Conservation (phyloP, 2,329 filamentous ascomycete genomes). For the Xylariaceae sp. region DNA sequence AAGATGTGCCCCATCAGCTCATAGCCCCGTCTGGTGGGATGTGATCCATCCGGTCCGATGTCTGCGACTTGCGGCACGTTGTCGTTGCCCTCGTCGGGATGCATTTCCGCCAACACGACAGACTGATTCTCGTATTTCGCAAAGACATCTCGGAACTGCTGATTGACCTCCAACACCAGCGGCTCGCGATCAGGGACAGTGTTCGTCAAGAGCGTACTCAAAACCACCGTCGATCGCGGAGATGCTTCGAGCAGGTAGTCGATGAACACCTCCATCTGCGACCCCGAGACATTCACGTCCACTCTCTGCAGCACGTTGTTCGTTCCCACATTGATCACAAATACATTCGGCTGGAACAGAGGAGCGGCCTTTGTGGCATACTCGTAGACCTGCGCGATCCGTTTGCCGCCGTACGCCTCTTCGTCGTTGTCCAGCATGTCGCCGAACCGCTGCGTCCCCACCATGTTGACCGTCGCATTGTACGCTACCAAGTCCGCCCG, state of each 20-base stretch:
- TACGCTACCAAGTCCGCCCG: slow-evolving; percentile 25
- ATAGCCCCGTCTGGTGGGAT: slow-evolving; percentile 28
- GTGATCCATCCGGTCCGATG: slow-evolving; percentile 29
- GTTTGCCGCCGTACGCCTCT: slow-evolving; percentile 33
- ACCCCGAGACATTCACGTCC: slow-evolving; percentile 25
- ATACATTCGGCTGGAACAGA: slow-evolving; percentile 29
- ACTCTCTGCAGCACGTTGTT: slow-evolving; percentile 32
- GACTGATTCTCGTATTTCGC: slow-evolving; percentile 23
- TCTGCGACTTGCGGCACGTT: slow-evolving; percentile 22
- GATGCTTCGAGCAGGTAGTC: slow-evolving; percentile 28
- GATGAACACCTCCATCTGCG: slow-evolving; percentile 28
- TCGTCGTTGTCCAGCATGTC: slow-evolving; percentile 33
- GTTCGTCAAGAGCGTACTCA: slow-evolving; percentile 31
- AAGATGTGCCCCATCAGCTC: slow-evolving; percentile 30
- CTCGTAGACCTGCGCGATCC: slow-evolving; percentile 28
- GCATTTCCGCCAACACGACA: slow-evolving; percentile 33
- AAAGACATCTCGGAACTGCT: slow-evolving; percentile 29
- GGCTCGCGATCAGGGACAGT: slow-evolving; percentile 27
- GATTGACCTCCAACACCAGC: slow-evolving; percentile 27
- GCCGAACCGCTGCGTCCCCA: slow-evolving; percentile 32
- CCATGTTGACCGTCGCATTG: slow-evolving; percentile 30
- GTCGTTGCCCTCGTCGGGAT: slow-evolving; percentile 25
- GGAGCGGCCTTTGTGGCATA: slow-evolving; percentile 28
- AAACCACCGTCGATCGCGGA: slow-evolving; percentile 29
- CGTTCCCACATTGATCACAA: slow-evolving; percentile 34